A percentile compares a stretch with the other conserved stretches of the same genome.
Evolutionary conservation across 148 eudicot genomes (phyloP).

Genomic region (Drosera capensis): DNA sequence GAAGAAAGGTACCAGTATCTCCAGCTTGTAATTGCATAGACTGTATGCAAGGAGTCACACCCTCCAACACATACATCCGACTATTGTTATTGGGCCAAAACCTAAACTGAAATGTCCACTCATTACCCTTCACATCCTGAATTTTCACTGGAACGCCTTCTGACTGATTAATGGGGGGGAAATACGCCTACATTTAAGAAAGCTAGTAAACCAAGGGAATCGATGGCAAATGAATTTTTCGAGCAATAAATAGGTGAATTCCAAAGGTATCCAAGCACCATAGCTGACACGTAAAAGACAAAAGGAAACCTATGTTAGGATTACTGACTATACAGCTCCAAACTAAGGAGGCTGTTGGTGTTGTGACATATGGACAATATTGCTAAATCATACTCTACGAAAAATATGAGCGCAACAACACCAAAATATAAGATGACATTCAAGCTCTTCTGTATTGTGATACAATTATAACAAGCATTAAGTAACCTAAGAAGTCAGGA

Average conservation of each 20-base stretch:
- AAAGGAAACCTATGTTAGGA: too few relatives aligned
- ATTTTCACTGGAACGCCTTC: slow-evolving; percentile 82
- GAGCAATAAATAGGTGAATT: background rate
- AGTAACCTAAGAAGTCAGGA: too few relatives aligned
- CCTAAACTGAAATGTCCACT: slow-evolving; percentile 96
- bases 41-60: slow-evolving; percentile 93
- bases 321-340: too few relatives aligned
- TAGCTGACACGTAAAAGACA: too few relatives aligned
- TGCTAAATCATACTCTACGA: too few relatives aligned
- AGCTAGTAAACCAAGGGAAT: slow-evolving; percentile 1
- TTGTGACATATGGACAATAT: too few relatives aligned
- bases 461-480: too few relatives aligned
- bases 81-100: slow-evolving; percentile 99
- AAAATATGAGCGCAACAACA: too few relatives aligned
- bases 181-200: slow-evolving; percentile 60
- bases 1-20: slow-evolving; percentile 59
- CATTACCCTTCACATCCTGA: slow-evolving; percentile 91
- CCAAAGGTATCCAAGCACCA: background rate
- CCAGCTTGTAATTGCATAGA: slow-evolving; percentile 95
- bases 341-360: too few relatives aligned
- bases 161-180: slow-evolving; percentile 77
- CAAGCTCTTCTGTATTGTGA: too few relatives aligned
- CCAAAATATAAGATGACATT: too few relatives aligned
- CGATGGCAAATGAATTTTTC: background rate
- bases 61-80: slow-evolving; percentile 98